Base-by-base conservation (phyloP, 1,284 basidiomycete species). In the Puccinia hordei region DNA sequence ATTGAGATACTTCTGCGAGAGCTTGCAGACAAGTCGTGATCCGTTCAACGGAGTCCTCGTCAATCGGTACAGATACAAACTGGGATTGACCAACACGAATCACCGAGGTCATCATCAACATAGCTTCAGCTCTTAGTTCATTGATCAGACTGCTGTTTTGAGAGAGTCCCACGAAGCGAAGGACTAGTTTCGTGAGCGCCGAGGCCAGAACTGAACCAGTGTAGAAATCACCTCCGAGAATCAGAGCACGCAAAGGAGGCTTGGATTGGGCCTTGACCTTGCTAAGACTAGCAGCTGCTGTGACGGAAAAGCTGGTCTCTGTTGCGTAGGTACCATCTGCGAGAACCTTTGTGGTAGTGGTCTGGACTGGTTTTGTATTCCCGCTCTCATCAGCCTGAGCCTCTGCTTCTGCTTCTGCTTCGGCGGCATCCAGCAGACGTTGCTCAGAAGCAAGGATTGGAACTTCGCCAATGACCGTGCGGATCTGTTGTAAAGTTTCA, bases 301-400 rank as follows among this genome's bases (percentile, higher is more conserved):
- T 90, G 35, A 91, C 91, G 17, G 89, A 88, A 87, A 92, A 98
- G 15, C 93, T 93, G 0, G 94, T 94, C 87, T 99, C 97, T 4
- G 95, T 98, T 0, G 95, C 96, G 85, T 99, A 99, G 2, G 96
- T 99, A 19, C 97, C 97, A 85, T 99, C 97, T 27, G 95, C 95
- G 59, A 98, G 88, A 0, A 99, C 93, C 19, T 88, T 87, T 0
- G 88, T 89, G 0, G 86, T 88, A 30, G 88, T 87, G 4, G 87
- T 86, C 22, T 68, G 77, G 22, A 53, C 65, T n/a, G 68, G 55
- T 78, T 87, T 86, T n/a, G 33, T 82, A 81, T 27, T 81, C 73
- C 33, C 81, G 35, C 68, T 81, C 10, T 83, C 82, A 19, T 65
- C 78, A 27, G 44, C 82, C 68, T 82, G 80, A 10, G 83, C 83